These are phyloP conservation scores for Bjerkandera adusta DNA, from an alignment of 1,284 basidiomycete species.

Conservation along the genomic window DNA sequence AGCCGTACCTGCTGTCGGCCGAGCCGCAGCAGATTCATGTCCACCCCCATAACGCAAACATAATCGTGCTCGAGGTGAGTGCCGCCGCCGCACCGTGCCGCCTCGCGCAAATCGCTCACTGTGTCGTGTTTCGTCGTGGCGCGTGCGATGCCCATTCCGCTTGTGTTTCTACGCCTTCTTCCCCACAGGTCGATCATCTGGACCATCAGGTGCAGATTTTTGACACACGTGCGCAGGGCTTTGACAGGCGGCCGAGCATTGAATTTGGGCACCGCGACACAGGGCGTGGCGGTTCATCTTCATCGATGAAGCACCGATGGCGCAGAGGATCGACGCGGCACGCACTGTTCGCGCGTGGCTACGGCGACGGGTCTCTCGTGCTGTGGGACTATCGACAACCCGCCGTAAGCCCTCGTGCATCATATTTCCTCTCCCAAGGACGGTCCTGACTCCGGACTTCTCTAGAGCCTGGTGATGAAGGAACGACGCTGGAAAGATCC, in stretches of 20 bases:
- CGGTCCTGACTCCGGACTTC: constrained; percentile 7
- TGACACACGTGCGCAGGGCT: constrained; percentile 39
- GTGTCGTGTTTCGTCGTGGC: no score
- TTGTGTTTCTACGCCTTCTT: constrained; percentile 9
- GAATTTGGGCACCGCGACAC: constrained; percentile 42
- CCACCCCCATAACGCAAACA: constrained; percentile 38
- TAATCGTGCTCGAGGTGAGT: constrained; percentile 48
- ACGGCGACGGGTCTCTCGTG: constrained; percentile 40
- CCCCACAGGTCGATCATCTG: constrained; percentile 44
- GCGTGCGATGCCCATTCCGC: no score
- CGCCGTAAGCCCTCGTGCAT: constrained; percentile 29
- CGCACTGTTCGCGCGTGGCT: constrained; percentile 44
- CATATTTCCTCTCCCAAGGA: constrained; percentile 12
- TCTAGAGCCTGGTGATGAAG: constrained; percentile 34
- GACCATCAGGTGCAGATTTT: constrained; percentile 47
- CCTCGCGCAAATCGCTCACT: no score
- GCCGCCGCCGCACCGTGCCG: no score
- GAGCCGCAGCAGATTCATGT: constrained; percentile 45
- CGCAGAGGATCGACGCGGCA: constrained; percentile 29
- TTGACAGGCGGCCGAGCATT: constrained; percentile 38
- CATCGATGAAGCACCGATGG: constrained; percentile 21
- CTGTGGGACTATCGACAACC: constrained; percentile 51
- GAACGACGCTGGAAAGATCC: constrained; percentile 32
- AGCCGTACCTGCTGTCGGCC: constrained; percentile 35
- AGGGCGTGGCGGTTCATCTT: constrained; percentile 26